Conservation (phyloP, 225 moss, liverwort and hornwort genomes). For the Polytrichum formosum region DNA sequence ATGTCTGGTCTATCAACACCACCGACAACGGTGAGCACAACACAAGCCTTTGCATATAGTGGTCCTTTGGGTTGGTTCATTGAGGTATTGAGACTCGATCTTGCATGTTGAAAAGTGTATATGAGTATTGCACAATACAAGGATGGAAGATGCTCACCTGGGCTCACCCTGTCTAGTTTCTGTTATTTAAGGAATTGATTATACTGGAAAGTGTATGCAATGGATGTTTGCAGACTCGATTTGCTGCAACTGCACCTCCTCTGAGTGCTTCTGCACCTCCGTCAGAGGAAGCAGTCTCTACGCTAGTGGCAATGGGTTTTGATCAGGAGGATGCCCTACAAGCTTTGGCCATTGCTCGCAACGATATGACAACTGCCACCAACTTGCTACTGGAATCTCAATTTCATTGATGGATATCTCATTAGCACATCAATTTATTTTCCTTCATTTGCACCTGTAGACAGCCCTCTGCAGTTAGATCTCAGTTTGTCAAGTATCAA, state of each 20-base stretch:
- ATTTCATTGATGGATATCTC: constrained; percentile 9
- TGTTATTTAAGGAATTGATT: too few species aligned
- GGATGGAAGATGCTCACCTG: too few species aligned
- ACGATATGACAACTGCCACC: constrained; percentile 76
- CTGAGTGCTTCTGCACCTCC: constrained; percentile 36
- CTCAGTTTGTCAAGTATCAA: too few species aligned
- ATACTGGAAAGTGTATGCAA: too few species aligned
- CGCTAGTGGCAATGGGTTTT: constrained; percentile 89
- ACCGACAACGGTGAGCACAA: constrained; percentile 29
- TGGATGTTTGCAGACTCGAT: constrained; percentile 55
- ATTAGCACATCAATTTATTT: neutral
- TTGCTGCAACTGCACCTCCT: constrained; percentile 64
- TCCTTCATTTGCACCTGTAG: neutral
- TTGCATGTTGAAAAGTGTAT: too few species aligned
- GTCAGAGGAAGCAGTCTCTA: constrained; percentile 65
- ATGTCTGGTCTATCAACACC: constrained; percentile 67
- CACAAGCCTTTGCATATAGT: constrained; percentile 40
- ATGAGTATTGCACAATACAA: too few species aligned
- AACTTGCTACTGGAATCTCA: constrained; percentile 89
- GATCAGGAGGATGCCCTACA: constrained; percentile 70
- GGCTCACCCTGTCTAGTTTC: too few species aligned
- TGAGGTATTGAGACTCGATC: constrained; percentile 38
- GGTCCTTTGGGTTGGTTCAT: constrained; percentile 45
- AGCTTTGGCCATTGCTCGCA: constrained; percentile 74
- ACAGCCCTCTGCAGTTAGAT: too few species aligned